Base-by-base conservation (phyloP, 164 flowering plant genomes). In the Umbilicus rupestris region DNA sequence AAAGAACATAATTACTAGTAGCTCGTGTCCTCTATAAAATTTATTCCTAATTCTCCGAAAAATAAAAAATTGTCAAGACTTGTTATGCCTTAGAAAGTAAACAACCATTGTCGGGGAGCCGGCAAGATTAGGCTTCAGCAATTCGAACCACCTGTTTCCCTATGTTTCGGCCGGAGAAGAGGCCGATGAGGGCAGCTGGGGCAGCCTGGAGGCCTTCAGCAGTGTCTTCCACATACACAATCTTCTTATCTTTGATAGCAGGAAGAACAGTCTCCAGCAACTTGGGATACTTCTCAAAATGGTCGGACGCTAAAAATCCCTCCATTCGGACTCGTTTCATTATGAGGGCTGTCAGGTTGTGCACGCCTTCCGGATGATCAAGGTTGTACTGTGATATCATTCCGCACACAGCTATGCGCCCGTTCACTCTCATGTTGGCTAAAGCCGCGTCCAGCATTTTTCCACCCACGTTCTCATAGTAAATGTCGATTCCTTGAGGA, bases 401-500 rank as follows among this genome's bases (percentile, higher is more conserved):
- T 31, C 84, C 82, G 45, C 80, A 74, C 0, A 20, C 78, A 33
- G 76, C 72, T 20, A 75, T 72, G 24, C 79, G 73, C 7, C 80
- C 77, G 58, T 75, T 73, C 26, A 39, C 2, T 55, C 69, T 74
- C 80, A 78, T 76, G 75, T 81, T 81, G 37, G 59, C 47, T 0
- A 81, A 75, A 19, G 75, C 80, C 35, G 82, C 82, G 26, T 81
- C 84, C 5, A 81, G 76, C 82, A 77, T 79, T 47, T 73, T 64
- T 0, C 82, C 84, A 12, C 80, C 81, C 16, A 79, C 82, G 60
- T 77, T 76, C 64, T 81, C 79, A 16, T 74, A 79, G 74, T 77
- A 77, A 7, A 77, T 72, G 50, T 76, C 76, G 7, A 76, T 73
- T 17, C 79, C 81, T 47, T 76, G 52, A 2, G 79, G 79, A 39